Base-by-base conservation (phyloP, 805 yeast genomes). In the Starmerella stigmatis region DNA sequence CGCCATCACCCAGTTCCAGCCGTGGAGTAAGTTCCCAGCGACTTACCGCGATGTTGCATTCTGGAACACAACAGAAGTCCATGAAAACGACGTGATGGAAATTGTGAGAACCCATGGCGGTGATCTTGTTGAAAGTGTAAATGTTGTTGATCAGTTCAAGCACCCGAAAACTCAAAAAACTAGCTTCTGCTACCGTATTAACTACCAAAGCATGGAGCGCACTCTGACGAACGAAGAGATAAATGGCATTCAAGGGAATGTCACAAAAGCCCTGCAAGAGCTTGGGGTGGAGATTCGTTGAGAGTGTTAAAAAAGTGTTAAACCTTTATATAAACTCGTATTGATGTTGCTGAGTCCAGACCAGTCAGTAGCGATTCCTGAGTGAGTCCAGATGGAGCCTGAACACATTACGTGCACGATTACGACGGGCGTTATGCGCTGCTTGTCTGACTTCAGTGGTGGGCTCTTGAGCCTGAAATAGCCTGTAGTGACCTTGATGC, bases 131-230 rank as follows among this genome's bases (percentile, higher is more conserved):
- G 97, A 89, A 63, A 83, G 78, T 55, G 97, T 92, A 2, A 68
- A 71, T 38, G 64, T 82, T 37, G 59, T 85, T 26, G 98, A 92
- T 60, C 81, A 81, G 58, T 92, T 89, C 58, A 69, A 68, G 12
- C 94, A 89, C 62, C 94, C 94, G 30, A 85, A 85, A 59, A 79
- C 86, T 0, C 79, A 79, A 2, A 74, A 71, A 54, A 74, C 67
- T 52, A 81, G 94, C 8, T 81, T 82, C 57, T 86, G 96, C 66
- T 92, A 85, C 71, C 71, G 98, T 54, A 74, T 92, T 48, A 81
- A 81, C 60, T 92, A 86, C 65, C 97, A 92, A 66, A 82, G 95
- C 1, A 88, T 92, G 96, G 96, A 89, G 57, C 75, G 96, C 57
- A 81, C 82, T 47, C 69, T 92, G 54, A 85, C 94, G 21, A 86